phyloP scores from a whole-genome alignment of 345 rosid genomes.

The Zanthoxylum bungeanum region DNA sequence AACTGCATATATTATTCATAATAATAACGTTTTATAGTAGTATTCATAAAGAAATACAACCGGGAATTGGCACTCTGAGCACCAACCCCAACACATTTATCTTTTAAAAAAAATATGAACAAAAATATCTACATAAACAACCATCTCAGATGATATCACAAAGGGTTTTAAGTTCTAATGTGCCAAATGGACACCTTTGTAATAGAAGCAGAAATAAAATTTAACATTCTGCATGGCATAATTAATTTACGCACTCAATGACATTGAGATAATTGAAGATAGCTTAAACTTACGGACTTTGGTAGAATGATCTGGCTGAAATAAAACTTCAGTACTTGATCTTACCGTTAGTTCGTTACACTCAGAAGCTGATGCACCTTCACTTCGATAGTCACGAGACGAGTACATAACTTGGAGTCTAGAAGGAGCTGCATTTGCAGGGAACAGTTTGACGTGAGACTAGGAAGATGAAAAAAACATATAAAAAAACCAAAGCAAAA shows the following conservation, averaged over 20 bases:
- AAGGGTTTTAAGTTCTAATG: not conserved
- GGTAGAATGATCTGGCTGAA: constrained; percentile 52
- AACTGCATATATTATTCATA: too few species aligned
- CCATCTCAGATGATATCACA: not conserved
- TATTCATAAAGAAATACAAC: too few species aligned
- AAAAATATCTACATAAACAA: not conserved
- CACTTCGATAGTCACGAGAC: constrained; percentile 79
- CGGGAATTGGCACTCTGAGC: too few species aligned
- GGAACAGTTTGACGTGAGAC: too few species aligned
- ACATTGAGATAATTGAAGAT: constrained; percentile 62
- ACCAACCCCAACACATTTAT: too few species aligned
- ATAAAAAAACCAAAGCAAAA: too few species aligned
- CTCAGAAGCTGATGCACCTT: constrained; percentile 69
- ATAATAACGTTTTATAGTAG: too few species aligned
- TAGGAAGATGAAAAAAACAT: too few species aligned
- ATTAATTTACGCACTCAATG: constrained; percentile 58
- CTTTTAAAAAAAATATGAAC: constrained; percentile 9
- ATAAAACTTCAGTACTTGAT: constrained; percentile 74
- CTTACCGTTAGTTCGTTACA: constrained; percentile 72
- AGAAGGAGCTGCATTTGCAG: constrained; percentile 60
- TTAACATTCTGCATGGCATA: not conserved
- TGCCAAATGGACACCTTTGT: not conserved
- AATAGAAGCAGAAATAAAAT: not conserved
- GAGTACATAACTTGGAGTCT: constrained; percentile 72
- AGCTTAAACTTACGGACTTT: constrained; percentile 73